phyloP scores from a whole-genome alignment of 2,329 filamentous ascomycete species.

The Nothopassalora personata region DNA sequence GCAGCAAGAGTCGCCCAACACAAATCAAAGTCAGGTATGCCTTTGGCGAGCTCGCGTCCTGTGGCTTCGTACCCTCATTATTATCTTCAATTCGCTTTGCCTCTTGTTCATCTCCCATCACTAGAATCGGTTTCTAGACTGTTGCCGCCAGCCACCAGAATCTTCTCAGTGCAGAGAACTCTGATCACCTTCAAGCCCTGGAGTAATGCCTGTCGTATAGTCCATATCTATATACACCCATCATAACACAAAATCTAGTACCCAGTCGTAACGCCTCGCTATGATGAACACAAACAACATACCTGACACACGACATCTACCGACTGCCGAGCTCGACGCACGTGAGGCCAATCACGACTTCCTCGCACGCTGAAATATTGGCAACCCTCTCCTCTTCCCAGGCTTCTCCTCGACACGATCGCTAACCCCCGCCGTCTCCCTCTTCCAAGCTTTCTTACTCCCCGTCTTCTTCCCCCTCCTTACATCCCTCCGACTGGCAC shows the following conservation, averaged over 20 bases:
- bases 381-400: conserved; percentile 11
- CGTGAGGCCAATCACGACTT: background rate
- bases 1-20: too few relatives aligned
- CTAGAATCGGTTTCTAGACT: too few relatives aligned
- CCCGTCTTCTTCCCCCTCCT: conserved; percentile 44
- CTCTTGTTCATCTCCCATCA: too few relatives aligned
- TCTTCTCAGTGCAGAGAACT: too few relatives aligned
- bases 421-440: conserved; percentile 7
- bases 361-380: conserved; percentile 15
- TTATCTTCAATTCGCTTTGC: too few relatives aligned
- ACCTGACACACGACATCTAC: background rate
- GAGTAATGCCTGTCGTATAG: background rate
- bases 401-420: conserved; percentile 5
- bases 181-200: background rate
- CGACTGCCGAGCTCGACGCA: too few relatives aligned
- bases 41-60: too few relatives aligned
- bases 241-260: background rate
- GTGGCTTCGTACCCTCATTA: too few relatives aligned
- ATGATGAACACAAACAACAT: background rate
- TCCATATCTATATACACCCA: background rate
- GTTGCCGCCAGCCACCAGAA: too few relatives aligned
- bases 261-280: background rate
- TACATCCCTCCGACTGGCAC: conserved; percentile 53
- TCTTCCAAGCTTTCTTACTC: conserved; percentile 21
- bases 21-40: too few relatives aligned